phyloP scores from a whole-genome alignment of 768 basidiomycete species.

The Hericium coralloides region DNA sequence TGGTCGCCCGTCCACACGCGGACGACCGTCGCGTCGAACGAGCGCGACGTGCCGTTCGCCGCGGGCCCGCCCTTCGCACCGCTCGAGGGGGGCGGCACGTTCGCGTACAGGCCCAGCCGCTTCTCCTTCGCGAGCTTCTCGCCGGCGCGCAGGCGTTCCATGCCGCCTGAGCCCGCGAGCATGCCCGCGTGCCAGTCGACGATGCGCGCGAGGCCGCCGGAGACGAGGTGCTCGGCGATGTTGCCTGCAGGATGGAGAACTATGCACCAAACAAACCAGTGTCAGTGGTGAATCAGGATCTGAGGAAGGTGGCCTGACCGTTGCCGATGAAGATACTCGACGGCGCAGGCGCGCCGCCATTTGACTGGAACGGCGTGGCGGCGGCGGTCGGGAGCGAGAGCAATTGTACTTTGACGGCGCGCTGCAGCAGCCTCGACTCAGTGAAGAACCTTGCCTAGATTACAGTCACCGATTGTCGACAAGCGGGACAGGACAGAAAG shows the following conservation, averaged over 20 bases:
- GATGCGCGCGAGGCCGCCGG: constrained; percentile 78
- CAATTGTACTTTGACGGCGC: constrained; percentile 65
- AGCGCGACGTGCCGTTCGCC: constrained; percentile 34
- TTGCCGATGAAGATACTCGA: constrained; percentile 88
- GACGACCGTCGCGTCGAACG: constrained; percentile 76
- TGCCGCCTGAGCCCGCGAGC: constrained; percentile 72
- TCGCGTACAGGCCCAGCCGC: constrained; percentile 61
- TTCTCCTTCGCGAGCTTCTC: constrained; percentile 78
- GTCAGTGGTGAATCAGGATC: neutral
- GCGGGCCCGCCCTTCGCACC: constrained; percentile 31
- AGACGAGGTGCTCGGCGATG: constrained; percentile 83
- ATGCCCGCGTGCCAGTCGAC: constrained; percentile 99
- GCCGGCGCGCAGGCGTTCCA: constrained; percentile 81
- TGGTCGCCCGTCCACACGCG: constrained; percentile 93
- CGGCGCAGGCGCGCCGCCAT: constrained; percentile 45
- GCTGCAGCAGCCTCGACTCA: constrained; percentile 79
- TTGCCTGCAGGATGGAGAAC: constrained; percentile 91
- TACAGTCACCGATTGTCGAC: neutral
- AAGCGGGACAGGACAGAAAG: neutral
- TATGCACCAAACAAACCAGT: constrained; percentile 17
- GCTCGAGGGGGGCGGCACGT: constrained; percentile 37
- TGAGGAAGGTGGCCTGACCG: constrained; percentile 32
- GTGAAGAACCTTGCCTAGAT: constrained; percentile 85
- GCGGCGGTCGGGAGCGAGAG: constrained; percentile 73
- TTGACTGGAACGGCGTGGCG: constrained; percentile 71